Evolutionary conservation across 73 alveolate species (phyloP).

Genomic region (Loxodes magnus): DNA sequence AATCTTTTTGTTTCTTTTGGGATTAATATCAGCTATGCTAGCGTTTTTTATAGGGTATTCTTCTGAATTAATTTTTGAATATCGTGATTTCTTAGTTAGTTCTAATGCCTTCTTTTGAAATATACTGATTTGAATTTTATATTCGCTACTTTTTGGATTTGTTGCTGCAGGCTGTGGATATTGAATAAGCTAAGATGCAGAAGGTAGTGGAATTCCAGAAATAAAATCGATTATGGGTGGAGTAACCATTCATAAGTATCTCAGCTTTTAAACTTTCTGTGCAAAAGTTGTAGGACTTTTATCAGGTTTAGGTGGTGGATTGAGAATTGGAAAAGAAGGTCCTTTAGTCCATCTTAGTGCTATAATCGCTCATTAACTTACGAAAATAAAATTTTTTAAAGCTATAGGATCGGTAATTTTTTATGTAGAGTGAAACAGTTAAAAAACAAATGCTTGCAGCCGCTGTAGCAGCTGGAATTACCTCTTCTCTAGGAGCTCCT

Average conservation of each 20-base stretch:
- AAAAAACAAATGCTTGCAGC: conserved; percentile 47
- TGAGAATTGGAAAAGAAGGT: conserved; percentile 83
- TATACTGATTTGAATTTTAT: conserved; percentile 40
- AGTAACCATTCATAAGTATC: conserved; percentile 54
- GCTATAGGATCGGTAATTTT: neutral
- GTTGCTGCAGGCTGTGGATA: conserved; percentile 61
- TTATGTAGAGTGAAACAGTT: conserved; percentile 5
- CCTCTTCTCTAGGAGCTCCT: conserved; percentile 66
- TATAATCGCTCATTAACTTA: conserved; percentile 49
- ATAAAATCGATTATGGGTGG: conserved; percentile 85
- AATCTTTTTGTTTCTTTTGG: too few species aligned
- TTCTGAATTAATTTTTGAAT: too few species aligned
- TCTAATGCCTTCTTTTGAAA: too few species aligned
- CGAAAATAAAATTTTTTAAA: conserved; percentile 7
- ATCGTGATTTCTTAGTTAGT: too few species aligned
- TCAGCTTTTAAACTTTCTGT: conserved; percentile 54
- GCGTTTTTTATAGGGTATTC: too few species aligned
- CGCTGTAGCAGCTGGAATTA: conserved; percentile 76
- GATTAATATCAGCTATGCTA: too few species aligned
- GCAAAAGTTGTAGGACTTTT: conserved; percentile 67
- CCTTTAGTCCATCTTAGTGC: conserved; percentile 86
- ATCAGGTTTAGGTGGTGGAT: conserved; percentile 71
- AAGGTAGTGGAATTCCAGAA: conserved; percentile 92
- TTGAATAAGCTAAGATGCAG: conserved; percentile 73
- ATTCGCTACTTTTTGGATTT: conserved; percentile 38